phyloP scores from a whole-genome alignment of 805 yeast genomes.

The Phaffomyces antillensis region DNA sequence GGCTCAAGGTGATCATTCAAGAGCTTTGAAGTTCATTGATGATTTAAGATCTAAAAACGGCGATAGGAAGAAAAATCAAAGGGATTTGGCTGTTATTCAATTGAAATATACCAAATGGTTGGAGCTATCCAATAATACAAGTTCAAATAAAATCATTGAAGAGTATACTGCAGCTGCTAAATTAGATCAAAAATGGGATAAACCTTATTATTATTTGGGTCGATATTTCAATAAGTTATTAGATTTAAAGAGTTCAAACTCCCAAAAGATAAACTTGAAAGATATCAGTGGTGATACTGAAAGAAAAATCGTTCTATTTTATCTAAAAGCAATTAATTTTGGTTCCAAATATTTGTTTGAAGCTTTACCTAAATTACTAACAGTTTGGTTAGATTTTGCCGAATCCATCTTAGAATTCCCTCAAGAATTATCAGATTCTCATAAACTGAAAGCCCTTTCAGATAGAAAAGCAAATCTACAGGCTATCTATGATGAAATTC shows the following conservation, averaged over 20 bases:
- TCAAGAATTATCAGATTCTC: slow-evolving; percentile 11
- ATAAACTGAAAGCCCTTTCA: slow-evolving; percentile 7
- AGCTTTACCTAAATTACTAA: slow-evolving; percentile 81
- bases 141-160: slow-evolving; percentile 61
- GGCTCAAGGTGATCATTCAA: slow-evolving; percentile 82
- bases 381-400: slow-evolving; percentile 83
- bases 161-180: slow-evolving; percentile 58
- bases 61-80: slow-evolving; percentile 8
- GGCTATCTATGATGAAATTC: slow-evolving; percentile 42
- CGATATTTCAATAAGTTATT: slow-evolving; percentile 69
- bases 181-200: slow-evolving; percentile 58
- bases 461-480: slow-evolving; percentile 33
- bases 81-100: slow-evolving; percentile 39
- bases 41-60: slow-evolving; percentile 24
- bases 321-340: slow-evolving; percentile 49
- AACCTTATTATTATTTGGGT: slow-evolving; percentile 76
- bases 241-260: slow-evolving; percentile 48
- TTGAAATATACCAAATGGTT: slow-evolving; percentile 84
- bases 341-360: slow-evolving; percentile 70
- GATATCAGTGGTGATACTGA: slow-evolving; percentile 46
- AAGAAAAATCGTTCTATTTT: slow-evolving; percentile 45
- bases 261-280: slow-evolving; percentile 15
- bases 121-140: slow-evolving; percentile 76
- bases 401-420: slow-evolving; percentile 22
- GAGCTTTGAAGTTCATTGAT: slow-evolving; percentile 65